Evolutionary conservation across 257 asterid species (phyloP).

Genomic region (Leonotis leonurus): DNA sequence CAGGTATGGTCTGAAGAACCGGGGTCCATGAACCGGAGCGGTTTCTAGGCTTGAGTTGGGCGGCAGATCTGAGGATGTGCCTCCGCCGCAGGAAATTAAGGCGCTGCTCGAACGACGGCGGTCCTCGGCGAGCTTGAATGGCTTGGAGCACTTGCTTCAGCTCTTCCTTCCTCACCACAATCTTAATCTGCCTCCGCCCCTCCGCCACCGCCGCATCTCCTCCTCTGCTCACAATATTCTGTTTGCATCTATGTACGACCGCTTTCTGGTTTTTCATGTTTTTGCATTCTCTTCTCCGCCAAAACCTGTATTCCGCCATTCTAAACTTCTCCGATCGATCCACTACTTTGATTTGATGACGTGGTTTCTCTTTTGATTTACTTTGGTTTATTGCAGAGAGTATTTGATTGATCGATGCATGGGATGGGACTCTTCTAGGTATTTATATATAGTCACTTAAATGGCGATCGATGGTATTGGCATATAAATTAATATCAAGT

Average conservation of each 20-base stretch:
- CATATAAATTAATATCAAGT: background rate
- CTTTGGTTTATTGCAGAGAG: background rate
- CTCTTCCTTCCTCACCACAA: conserved; percentile 39
- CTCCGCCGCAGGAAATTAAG: conserved; percentile 29
- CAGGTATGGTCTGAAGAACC: conserved; percentile 44
- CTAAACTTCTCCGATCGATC: background rate
- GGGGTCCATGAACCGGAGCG: conserved; percentile 33
- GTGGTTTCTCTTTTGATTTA: background rate
- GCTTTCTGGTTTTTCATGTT: conserved; percentile 24
- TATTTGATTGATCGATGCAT: background rate
- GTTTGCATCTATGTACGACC: too few species aligned
- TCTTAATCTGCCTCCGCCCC: conserved; percentile 31
- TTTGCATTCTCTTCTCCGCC: conserved; percentile 21
- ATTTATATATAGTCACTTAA: conserved; percentile 24
- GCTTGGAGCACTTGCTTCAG: conserved; percentile 32
- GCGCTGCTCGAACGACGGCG: conserved; percentile 30
- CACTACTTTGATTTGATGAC: background rate
- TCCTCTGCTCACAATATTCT: too few species aligned
- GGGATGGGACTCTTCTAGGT: background rate
- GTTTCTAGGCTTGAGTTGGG: conserved; percentile 10
- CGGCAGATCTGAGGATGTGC: conserved; percentile 20
- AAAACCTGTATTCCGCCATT: conserved; percentile 24
- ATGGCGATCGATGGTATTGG: background rate
- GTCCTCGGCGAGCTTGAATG: background rate
- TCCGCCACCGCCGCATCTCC: conserved; percentile 1